Conservation (phyloP, 768 basidiomycete species). For the Mycena epipterygia region DNA sequence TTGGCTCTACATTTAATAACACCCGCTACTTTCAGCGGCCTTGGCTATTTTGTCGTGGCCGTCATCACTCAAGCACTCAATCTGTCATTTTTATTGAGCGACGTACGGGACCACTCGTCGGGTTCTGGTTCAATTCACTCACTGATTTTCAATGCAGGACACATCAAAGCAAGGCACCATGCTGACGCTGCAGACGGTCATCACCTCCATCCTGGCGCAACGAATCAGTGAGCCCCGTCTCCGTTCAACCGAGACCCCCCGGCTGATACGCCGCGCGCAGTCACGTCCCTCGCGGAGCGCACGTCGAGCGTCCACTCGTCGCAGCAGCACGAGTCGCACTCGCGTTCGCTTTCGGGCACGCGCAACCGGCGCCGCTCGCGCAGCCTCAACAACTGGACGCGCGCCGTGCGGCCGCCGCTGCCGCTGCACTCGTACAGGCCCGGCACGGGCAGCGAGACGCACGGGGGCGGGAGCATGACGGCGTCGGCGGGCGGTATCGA, state of each 20-base stretch:
- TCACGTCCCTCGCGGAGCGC: background rate
- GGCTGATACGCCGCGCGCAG: background rate
- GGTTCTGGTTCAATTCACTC: background rate
- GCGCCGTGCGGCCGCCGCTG: background rate
- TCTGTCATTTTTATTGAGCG: background rate
- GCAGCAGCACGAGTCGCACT: background rate
- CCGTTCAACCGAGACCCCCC: background rate
- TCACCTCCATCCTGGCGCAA: slow-evolving; percentile 3
- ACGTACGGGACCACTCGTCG: background rate
- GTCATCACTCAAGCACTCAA: background rate
- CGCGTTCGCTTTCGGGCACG: background rate
- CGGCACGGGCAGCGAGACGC: background rate
- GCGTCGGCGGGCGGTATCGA: background rate
- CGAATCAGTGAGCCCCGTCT: background rate
- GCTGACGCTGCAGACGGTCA: slow-evolving; percentile 1
- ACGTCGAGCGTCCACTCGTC: background rate
- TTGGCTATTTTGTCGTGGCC: background rate
- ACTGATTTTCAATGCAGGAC: background rate
- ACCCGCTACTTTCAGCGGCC: background rate
- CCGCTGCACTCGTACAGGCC: background rate
- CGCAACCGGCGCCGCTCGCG: background rate
- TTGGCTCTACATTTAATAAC: background rate
- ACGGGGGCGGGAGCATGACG: background rate
- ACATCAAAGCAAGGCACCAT: slow-evolving; percentile 1
- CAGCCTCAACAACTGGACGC: background rate